phyloP scores from a whole-genome alignment of 2,329 filamentous ascomycete species.

The Colletotrichum karsti region DNA sequence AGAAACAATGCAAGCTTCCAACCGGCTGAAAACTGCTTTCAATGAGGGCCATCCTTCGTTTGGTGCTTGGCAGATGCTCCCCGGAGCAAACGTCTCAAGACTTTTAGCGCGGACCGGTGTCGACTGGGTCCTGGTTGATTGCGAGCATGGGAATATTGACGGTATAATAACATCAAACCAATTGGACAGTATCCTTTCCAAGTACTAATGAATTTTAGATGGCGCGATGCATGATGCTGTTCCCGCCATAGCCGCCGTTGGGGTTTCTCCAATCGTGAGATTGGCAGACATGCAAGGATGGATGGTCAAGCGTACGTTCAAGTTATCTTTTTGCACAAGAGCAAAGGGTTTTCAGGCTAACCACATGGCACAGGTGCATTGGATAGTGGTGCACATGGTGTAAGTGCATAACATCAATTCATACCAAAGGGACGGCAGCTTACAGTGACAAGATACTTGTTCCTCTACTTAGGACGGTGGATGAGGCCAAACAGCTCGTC shows the following conservation, averaged over 20 bases:
- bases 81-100: neutral
- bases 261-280: constrained; percentile 52
- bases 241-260: constrained; percentile 56
- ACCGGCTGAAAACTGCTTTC: neutral
- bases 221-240: constrained; percentile 62
- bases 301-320: constrained; percentile 65
- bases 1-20: neutral
- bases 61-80: neutral
- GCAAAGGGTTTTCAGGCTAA: no score
- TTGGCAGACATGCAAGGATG: constrained; percentile 64
- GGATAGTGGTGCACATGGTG: neutral
- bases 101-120: neutral
- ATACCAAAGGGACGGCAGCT: no score
- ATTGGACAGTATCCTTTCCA: no score
- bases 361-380: neutral
- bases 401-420: neutral
- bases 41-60: neutral
- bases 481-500: neutral
- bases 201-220: constrained; percentile 38
- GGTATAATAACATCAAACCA: neutral
- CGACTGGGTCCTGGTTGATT: neutral
- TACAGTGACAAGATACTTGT: neutral
- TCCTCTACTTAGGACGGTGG: neutral
- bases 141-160: neutral
- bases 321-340: no score